Percentiles rank a stretch among this genome's conserved stretches.
These are phyloP conservation scores for Sarocladiaceae sp. DNA, from an alignment of 2,329 filamentous ascomycete genomes.

Conservation along the genomic window DNA sequence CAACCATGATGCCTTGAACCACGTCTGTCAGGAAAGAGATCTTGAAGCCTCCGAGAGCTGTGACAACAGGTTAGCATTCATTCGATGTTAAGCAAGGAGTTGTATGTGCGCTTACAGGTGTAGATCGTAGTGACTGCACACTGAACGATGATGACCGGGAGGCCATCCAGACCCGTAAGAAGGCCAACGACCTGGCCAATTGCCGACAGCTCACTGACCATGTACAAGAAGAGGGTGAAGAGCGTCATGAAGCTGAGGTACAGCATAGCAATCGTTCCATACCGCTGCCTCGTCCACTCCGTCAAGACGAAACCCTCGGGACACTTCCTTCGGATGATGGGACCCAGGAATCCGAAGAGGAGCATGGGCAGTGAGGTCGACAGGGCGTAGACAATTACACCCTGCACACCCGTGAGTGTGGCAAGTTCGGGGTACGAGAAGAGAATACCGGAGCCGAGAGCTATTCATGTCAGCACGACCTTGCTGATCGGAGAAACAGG, in stretches of 20 bases:
- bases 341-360: constrained; percentile 67
- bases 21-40: constrained; percentile 82
- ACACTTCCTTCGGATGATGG: constrained; percentile 71
- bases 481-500: constrained; percentile 13
- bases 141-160: constrained; percentile 72
- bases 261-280: constrained; percentile 61
- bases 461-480: constrained; percentile 46
- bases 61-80: constrained; percentile 4
- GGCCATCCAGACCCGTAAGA: constrained; percentile 66
- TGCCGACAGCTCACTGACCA: constrained; percentile 77
- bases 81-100: neutral
- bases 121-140: constrained; percentile 75
- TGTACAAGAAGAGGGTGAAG: constrained; percentile 78
- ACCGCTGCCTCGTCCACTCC: constrained; percentile 76
- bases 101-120: constrained; percentile 51
- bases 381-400: constrained; percentile 69
- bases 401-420: constrained; percentile 72
- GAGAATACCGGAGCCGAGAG: constrained; percentile 75
- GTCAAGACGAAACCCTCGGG: constrained; percentile 81
- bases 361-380: constrained; percentile 66
- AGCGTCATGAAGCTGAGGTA: constrained; percentile 74
- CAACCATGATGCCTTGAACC: constrained; percentile 72
- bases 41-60: constrained; percentile 73
- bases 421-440: constrained; percentile 78
- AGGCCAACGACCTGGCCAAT: constrained; percentile 71